Evolutionary conservation across 495 filamentous ascomycete genomes (phyloP).

Genomic region (Parmelia sp.): DNA sequence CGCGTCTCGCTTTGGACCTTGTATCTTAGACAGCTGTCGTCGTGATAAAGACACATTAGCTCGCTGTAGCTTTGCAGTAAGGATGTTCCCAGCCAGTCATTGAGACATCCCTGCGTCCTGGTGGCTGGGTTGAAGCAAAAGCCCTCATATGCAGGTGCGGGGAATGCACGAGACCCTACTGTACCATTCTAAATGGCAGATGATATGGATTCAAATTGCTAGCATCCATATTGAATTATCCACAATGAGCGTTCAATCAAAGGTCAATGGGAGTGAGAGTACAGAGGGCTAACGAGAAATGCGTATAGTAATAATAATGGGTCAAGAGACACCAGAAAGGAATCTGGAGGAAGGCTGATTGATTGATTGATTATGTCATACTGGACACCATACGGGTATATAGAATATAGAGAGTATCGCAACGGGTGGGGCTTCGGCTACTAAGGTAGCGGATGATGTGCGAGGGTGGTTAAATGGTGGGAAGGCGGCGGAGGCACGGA

Average conservation of each 20-base stretch:
- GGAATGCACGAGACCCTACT: background rate
- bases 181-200: too few relatives aligned
- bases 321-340: too few relatives aligned
- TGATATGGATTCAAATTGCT: too few relatives aligned
- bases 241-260: too few relatives aligned
- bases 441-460: constrained; percentile 4
- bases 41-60: constrained; percentile 14
- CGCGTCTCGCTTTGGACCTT: background rate
- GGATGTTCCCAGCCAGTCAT: background rate
- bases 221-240: too few relatives aligned
- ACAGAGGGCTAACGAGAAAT: too few relatives aligned
- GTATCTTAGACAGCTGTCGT: constrained; percentile 6
- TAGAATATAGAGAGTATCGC: background rate
- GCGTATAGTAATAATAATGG: too few relatives aligned
- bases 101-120: background rate
- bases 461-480: background rate
- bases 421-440: constrained; percentile 7
- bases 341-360: background rate
- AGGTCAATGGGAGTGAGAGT: too few relatives aligned
- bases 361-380: too few relatives aligned
- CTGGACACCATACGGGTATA: too few relatives aligned
- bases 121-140: background rate
- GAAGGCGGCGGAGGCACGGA: background rate
- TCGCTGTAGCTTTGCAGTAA: background rate
- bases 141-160: background rate